Conservation (phyloP, 495 filamentous ascomycete species). For the Alectoria sarmentosa region DNA sequence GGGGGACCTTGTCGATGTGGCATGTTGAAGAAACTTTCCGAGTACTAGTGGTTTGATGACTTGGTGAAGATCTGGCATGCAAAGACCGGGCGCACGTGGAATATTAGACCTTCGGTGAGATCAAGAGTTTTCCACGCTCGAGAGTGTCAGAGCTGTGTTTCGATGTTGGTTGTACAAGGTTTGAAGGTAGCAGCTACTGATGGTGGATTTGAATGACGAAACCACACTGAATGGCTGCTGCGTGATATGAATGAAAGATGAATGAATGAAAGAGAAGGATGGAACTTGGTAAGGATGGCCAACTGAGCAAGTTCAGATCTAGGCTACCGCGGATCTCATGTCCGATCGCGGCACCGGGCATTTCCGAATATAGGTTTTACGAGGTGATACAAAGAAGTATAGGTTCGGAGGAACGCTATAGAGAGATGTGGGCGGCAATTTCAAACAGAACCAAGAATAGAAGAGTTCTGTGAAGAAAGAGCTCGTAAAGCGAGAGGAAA, state of each 20-base stretch:
- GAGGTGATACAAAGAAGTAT: not conserved
- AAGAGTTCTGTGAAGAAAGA: not conserved
- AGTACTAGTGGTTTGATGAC: not conserved
- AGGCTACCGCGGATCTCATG: not conserved
- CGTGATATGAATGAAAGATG: not conserved
- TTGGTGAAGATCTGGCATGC: not conserved
- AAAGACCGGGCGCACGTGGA: too few species aligned
- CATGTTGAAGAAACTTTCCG: not conserved
- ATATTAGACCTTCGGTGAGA: too few species aligned
- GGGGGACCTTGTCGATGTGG: not conserved
- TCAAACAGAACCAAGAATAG: not conserved
- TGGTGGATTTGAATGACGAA: not conserved
- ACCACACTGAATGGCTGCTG: too few species aligned
- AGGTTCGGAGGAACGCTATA: not conserved
- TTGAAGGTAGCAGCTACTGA: not conserved
- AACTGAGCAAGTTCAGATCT: not conserved
- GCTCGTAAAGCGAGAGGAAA: not conserved
- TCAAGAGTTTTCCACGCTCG: not conserved
- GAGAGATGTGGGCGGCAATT: not conserved
- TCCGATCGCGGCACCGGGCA: not conserved
- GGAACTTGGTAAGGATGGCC: not conserved
- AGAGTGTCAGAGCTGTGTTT: not conserved
- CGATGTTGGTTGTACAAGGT: not conserved
- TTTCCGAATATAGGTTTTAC: not conserved
- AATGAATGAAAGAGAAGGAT: not conserved